These are phyloP conservation scores for Cynara cardunculus DNA, from an alignment of 129 eudicot species.

Conservation along the genomic window DNA sequence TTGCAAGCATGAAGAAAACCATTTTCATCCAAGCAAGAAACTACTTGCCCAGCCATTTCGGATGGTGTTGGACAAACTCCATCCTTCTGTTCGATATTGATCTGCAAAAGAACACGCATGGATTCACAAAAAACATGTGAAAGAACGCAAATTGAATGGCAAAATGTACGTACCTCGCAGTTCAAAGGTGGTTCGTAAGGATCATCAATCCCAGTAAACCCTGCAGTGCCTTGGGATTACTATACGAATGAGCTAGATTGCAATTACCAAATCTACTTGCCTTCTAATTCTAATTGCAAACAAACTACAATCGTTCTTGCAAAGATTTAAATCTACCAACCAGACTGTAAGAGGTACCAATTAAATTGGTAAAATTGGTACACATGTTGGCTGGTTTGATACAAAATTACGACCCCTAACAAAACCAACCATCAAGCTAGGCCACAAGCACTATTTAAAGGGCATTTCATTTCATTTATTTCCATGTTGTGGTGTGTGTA, in stretches of 20 bases:
- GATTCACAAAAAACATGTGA: background rate
- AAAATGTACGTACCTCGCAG: slow-evolving; percentile 64
- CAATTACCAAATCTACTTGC: background rate
- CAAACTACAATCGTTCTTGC: background rate
- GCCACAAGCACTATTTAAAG: background rate
- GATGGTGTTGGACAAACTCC: slow-evolving; percentile 79
- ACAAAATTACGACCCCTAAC: no score
- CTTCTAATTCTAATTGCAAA: background rate
- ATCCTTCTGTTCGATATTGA: slow-evolving; percentile 53
- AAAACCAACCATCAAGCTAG: background rate
- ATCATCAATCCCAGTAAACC: slow-evolving; percentile 97
- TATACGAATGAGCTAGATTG: background rate
- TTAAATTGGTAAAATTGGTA: no score
- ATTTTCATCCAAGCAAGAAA: slow-evolving; percentile 65
- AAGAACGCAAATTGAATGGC: background rate
- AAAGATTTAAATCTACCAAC: background rate
- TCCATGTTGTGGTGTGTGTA: no score
- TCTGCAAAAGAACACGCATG: slow-evolving; percentile 34
- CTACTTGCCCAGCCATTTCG: slow-evolving; percentile 84
- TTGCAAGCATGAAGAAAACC: slow-evolving; percentile 66
- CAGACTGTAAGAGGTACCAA: no score
- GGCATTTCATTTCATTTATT: background rate
- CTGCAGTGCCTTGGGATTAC: slow-evolving; percentile 38
- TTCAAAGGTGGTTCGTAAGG: slow-evolving; percentile 90
- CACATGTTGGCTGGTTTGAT: no score